phyloP scores from a whole-genome alignment of 768 basidiomycete species.

The Russula olivacea region DNA sequence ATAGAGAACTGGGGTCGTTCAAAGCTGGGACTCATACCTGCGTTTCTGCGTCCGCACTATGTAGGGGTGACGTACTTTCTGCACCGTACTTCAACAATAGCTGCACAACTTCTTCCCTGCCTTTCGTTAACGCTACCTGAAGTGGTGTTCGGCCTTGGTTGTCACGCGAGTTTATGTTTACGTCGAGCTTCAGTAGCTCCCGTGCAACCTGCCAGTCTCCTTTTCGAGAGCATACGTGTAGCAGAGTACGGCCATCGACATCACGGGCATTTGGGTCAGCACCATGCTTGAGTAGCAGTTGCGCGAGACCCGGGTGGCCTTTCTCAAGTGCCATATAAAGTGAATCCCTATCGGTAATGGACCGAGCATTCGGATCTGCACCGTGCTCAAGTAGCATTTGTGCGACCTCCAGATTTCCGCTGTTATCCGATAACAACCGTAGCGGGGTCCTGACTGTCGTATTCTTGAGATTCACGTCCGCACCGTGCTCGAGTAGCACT shows the following conservation, averaged over 20 bases:
- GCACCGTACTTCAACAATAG: not conserved
- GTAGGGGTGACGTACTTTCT: not conserved
- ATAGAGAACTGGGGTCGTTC: no score
- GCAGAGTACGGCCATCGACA: not conserved
- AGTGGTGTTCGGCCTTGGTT: not conserved
- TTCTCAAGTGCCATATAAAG: not conserved
- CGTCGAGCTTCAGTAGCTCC: not conserved
- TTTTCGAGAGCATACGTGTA: not conserved
- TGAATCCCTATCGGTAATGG: not conserved
- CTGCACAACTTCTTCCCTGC: not conserved
- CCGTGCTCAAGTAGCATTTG: not conserved
- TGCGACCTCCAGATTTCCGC: not conserved
- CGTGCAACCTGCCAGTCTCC: not conserved
- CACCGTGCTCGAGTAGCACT: not conserved
- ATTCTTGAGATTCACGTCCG: not conserved
- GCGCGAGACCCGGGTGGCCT: not conserved
- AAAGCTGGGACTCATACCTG: no score
- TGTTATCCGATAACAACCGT: fast-evolving
- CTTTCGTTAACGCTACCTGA: not conserved
- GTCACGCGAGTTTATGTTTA: not conserved
- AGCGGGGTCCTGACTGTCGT: fast-evolving
- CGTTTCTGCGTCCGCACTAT: no score
- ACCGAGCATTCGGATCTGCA: not conserved
- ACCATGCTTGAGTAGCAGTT: not conserved
- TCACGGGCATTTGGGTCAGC: not conserved